Conservation (phyloP, 1,139 yeast species). For the Geotrichum fermentans region DNA sequence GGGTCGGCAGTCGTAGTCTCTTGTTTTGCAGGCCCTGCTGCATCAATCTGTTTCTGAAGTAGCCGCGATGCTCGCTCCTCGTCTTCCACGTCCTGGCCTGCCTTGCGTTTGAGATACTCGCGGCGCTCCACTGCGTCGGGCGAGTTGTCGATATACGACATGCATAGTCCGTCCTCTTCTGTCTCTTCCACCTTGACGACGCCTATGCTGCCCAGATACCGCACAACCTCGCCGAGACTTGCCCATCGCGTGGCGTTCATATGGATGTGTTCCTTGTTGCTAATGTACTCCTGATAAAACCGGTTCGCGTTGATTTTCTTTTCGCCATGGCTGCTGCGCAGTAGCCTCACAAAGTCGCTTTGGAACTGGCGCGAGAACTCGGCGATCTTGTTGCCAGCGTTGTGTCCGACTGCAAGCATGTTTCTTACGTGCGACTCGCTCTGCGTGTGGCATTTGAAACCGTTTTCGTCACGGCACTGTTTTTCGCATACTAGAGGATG, state of each 20-base stretch:
- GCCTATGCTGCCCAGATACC: slow-evolving; percentile 56
- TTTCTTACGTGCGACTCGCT: slow-evolving; percentile 71
- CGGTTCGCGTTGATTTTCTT: slow-evolving; percentile 74
- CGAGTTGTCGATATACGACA: slow-evolving; percentile 53
- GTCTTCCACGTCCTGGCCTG: slow-evolving; percentile 44
- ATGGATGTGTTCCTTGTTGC: slow-evolving; percentile 77
- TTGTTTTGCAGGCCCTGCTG: slow-evolving; percentile 35
- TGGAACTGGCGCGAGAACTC: slow-evolving; percentile 59
- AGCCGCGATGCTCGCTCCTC: slow-evolving; percentile 43
- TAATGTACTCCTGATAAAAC: slow-evolving; percentile 79
- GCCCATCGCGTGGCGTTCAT: slow-evolving; percentile 85
- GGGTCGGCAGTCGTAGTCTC: slow-evolving; percentile 22
- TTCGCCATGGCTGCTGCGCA: slow-evolving; percentile 72
- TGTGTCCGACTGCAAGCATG: slow-evolving; percentile 42
- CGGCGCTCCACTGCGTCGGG: slow-evolving; percentile 43
- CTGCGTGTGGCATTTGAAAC: slow-evolving; percentile 78
- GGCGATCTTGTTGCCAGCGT: slow-evolving; percentile 48
- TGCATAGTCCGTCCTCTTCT: slow-evolving; percentile 44
- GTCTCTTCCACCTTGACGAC: slow-evolving; percentile 50
- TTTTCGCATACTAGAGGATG: slow-evolving; percentile 56
- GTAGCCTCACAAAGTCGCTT: slow-evolving; percentile 57
- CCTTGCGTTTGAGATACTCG: slow-evolving; percentile 35
- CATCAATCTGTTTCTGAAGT: slow-evolving; percentile 51
- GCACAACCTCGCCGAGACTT: slow-evolving; percentile 65
- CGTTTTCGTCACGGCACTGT: slow-evolving; percentile 94